Percentiles rank a stretch among this genome's conserved stretches.
These are phyloP conservation scores for Malassezia brasiliensis DNA, from an alignment of 1,284 basidiomycete genomes.

Conservation along the genomic window DNA sequence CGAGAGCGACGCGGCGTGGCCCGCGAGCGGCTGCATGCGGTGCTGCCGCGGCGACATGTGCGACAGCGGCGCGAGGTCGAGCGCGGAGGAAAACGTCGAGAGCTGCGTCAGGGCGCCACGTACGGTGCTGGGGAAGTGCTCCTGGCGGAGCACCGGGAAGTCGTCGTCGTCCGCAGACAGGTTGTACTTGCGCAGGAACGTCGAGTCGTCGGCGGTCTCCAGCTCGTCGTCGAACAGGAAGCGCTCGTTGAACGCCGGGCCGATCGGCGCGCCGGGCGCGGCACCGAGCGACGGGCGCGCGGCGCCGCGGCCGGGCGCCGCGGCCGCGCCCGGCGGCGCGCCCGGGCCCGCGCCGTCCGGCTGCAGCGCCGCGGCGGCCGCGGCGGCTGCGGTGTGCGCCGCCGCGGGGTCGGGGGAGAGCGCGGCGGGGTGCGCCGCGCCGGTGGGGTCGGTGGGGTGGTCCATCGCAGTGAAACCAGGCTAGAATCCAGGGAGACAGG, in stretches of 20 bases:
- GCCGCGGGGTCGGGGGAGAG: too few relatives aligned
- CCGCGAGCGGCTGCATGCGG: neutral
- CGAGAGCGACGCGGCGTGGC: slow-evolving; percentile 48
- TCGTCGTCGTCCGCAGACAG: slow-evolving; percentile 52
- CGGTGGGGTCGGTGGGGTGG: too few relatives aligned
- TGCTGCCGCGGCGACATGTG: slow-evolving; percentile 62
- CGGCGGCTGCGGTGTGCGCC: too few relatives aligned
- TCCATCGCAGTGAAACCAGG: too few relatives aligned
- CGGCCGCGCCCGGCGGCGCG: neutral
- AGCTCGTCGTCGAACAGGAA: slow-evolving; percentile 46
- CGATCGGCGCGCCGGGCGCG: slow-evolving; percentile 2
- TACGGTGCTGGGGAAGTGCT: slow-evolving; percentile 59
- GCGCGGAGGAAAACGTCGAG: slow-evolving; percentile 77
- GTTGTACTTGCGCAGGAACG: slow-evolving; percentile 47
- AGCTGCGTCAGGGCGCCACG: slow-evolving; percentile 51
- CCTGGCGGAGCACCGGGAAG: slow-evolving; percentile 55
- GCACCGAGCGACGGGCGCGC: neutral
- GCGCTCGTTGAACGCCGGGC: slow-evolving; percentile 31
- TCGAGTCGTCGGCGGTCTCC: slow-evolving; percentile 41
- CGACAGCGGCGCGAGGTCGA: slow-evolving; percentile 80
- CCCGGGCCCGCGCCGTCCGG: too few relatives aligned
- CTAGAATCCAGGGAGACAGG: too few relatives aligned
- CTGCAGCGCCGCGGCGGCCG: too few relatives aligned
- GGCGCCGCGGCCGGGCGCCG: neutral
- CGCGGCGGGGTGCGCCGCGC: too few relatives aligned